Base-by-base conservation (phyloP, 306 rosid genomes). In the Alnus rubra region DNA sequence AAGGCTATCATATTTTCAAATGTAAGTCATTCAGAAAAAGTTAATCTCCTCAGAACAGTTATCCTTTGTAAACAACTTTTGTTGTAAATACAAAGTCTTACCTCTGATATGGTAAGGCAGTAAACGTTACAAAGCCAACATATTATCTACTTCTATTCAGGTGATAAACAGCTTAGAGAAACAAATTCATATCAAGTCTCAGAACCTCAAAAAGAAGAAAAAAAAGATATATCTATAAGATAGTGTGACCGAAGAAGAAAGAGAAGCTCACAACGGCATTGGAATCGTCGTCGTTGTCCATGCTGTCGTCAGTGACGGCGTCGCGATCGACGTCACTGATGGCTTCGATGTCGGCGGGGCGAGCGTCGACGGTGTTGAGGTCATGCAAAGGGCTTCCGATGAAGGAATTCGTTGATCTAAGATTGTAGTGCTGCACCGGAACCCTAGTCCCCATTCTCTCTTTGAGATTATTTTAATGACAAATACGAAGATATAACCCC, bases 351-450 rank as follows among this genome's bases (percentile, higher is more conserved):
- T 92, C 78, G 58, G 90, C 9, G 62, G 90, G 81, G 76, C 91
- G 82, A 48, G 87, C 67, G 49, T 90, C 91, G 48, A 86, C 96
- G 75, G 96, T 78, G 87, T 88, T 90, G 86, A 94, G 97, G 67
- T 90, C 97, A 76, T 92, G 98, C 69, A 94, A 85, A 69, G 98
- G 91, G 76, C 86, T 91, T 16, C 90, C 95, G 64, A 94, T 90
- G 89, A 88, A 94, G 42, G 98, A 88, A 76, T 86, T 84, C 18
- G 96, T 87, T 6, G 98, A 89, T 75, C 91, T 87, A 78, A 94
- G 93, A 80, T 87, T 87, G 89, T 92, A 94, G 87, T 90, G 97
- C 84, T 92, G 96, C 42, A 90, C 91, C 71, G 97, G 97, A 91
- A 89, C 91, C 91, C 97, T 92, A 69, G 89, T 65, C 79, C 88